These are phyloP conservation scores for Fusarium sp. DNA, from an alignment of 2,329 filamentous ascomycete species.

Conservation along the genomic window DNA sequence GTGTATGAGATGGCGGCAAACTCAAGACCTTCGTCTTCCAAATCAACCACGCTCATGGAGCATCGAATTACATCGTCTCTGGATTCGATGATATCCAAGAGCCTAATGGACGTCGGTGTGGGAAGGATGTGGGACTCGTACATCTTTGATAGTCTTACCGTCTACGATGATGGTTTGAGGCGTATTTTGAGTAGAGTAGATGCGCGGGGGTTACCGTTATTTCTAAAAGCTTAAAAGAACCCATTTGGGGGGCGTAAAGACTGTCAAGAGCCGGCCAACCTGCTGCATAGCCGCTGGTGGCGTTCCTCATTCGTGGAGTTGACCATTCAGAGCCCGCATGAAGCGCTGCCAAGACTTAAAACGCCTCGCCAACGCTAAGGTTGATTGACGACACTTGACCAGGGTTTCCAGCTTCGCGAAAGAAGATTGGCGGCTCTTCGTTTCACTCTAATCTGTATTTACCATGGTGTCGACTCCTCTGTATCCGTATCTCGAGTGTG, in stretches of 20 bases:
- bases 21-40: not conserved
- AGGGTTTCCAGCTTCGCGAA: not conserved
- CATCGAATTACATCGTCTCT: not conserved
- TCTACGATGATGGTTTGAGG: not conserved
- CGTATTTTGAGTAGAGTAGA: not conserved
- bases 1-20: slow-evolving; percentile 1
- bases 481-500: not conserved
- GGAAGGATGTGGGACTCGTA: not conserved
- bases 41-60: not conserved
- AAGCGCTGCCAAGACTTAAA: not conserved
- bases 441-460: not conserved
- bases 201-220: not conserved
- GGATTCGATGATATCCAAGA: not conserved
- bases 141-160: not conserved
- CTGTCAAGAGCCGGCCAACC: not conserved
- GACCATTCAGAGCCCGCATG: not conserved
- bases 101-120: not conserved
- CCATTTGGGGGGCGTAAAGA: not conserved
- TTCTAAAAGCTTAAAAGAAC: not conserved
- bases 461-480: not conserved
- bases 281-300: not conserved
- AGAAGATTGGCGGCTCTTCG: too few species aligned
- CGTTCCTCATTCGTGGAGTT: not conserved
- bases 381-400: not conserved
- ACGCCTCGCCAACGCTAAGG: not conserved